Percentiles rank a stretch among this genome's conserved stretches.
phyloP scores from a whole-genome alignment of 257 asterid genomes.

The Vinca minor region DNA sequence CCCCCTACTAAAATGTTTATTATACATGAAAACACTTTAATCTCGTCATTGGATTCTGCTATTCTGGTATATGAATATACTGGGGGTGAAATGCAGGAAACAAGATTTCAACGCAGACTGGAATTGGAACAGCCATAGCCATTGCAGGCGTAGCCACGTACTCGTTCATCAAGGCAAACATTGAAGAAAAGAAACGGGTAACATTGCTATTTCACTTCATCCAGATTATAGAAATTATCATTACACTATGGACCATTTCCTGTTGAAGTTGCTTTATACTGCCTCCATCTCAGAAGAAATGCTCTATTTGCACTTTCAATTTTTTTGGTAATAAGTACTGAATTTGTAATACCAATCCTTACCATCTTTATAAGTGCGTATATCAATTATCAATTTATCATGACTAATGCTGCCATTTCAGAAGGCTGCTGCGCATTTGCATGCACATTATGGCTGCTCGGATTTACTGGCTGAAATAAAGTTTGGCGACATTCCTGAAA shows the following conservation, averaged over 20 bases:
- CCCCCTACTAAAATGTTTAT: not conserved
- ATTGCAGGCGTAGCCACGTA: conserved; percentile 58
- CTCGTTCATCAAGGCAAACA: conserved; percentile 53
- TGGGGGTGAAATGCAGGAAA: conserved; percentile 32
- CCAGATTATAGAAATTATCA: not conserved
- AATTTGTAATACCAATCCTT: no score
- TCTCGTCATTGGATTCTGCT: not conserved
- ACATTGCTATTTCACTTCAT: not conserved
- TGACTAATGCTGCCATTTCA: conserved; percentile 22
- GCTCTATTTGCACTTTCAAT: no score
- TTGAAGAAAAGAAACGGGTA: conserved; percentile 45
- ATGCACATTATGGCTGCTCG: not conserved
- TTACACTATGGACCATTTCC: no score
- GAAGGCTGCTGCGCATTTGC: conserved; percentile 30
- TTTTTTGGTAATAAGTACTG: no score
- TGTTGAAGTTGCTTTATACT: no score
- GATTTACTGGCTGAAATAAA: not conserved
- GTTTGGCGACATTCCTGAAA: not conserved
- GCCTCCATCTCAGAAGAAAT: no score
- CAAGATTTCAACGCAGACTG: conserved; percentile 55
- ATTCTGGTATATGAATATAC: not conserved
- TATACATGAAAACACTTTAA: no score
- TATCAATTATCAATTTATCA: no score
- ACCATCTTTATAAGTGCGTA: no score
- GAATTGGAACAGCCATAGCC: conserved; percentile 54